Evolutionary conservation across 805 yeast species (phyloP), one percentile per base, ranked within the genome.

Genomic region (Lachancea kluyveri): DNA sequence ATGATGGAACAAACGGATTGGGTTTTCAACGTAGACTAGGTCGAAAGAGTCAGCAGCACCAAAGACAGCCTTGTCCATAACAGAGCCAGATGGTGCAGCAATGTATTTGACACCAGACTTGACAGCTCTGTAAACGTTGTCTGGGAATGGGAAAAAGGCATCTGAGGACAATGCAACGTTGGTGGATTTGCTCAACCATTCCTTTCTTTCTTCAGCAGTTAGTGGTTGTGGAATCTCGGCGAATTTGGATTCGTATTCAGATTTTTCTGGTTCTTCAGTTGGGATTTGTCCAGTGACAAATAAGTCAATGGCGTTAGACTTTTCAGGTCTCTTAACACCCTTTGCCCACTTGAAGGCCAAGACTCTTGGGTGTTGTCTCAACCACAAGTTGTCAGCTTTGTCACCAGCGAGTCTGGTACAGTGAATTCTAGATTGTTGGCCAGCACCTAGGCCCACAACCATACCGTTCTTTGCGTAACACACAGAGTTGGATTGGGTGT

Each of bases 111-210:
- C 99, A 60, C 99, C 99, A 12, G 94, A 81, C 70, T 84, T 78
- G 31, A 79, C 96, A 44, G 97, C 97, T 63, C 99, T 79, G 77
- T 90, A 87, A 48, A 92, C 95, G 58, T 92, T 92, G 64, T 92
- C 99, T 46, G 97, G 92, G 92, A 92, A 92, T 65, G 99, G 99
- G 94, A 92, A 92, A 77, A 92, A 92, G 17, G 99, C 99, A 60
- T 92, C 99, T 3, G 96, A 87, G 11, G 96, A 81, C 49, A 88
- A 70, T 8, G 97, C 87, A 36, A 92, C 99, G 50, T 84, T 78
- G 38, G 68, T 74, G 60, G 87, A 72, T 67, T 87, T 76, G 41
- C 65, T 50, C 45, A 81, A 64, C 97, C 97, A 92, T 51, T 83
- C 95, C 43, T 68, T 66, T 65, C 90, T 85, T 70, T 92, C 98